These are phyloP conservation scores for Phytophthora aleatoria DNA, from an alignment of 352 stramenopile genomes.

Conservation along the genomic window DNA sequence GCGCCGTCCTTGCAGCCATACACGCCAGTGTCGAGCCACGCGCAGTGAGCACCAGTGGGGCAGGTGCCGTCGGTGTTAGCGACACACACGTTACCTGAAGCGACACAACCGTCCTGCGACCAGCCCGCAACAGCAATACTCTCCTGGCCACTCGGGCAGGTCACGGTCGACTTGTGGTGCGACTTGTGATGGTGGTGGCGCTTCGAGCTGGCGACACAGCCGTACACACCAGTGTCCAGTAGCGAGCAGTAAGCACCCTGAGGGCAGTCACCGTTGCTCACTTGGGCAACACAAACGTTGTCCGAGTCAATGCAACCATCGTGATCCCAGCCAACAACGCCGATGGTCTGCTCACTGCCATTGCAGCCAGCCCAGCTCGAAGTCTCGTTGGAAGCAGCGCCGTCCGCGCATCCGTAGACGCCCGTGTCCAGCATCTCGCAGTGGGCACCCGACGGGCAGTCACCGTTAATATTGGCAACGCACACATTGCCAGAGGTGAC, in stretches of 20 bases:
- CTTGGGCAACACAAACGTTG: no score
- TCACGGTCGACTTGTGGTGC: slow-evolving; percentile 11
- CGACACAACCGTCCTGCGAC: slow-evolving; percentile 20
- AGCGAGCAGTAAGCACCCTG: slow-evolving; percentile 24
- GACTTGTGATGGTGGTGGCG: slow-evolving; percentile 16
- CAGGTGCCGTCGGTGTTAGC: slow-evolving; percentile 26
- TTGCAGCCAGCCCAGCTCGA: slow-evolving; percentile 12
- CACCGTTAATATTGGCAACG: no score
- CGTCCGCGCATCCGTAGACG: slow-evolving; percentile 24
- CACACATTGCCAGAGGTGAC: slow-evolving; percentile 13
- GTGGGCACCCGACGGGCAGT: no score
- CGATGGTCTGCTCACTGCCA: slow-evolving; percentile 19
- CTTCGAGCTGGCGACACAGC: slow-evolving; percentile 27
- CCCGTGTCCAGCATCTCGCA: no score
- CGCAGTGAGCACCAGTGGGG: slow-evolving; percentile 30
- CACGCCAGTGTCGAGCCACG: slow-evolving; percentile 28
- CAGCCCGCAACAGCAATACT: slow-evolving; percentile 22
- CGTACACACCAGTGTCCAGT: slow-evolving; percentile 39
- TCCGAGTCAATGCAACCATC: no score
- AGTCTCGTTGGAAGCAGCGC: slow-evolving; percentile 4
- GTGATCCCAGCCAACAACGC: slow-evolving; percentile 26
- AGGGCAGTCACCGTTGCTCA: slow-evolving; percentile 12
- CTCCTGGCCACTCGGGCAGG: slow-evolving; percentile 20
- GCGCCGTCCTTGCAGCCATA: slow-evolving; percentile 30
- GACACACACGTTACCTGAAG: slow-evolving; percentile 22